These are phyloP conservation scores for Talaromyces verruculosus DNA, from an alignment of 2,329 filamentous ascomycete species.

Conservation along the genomic window DNA sequence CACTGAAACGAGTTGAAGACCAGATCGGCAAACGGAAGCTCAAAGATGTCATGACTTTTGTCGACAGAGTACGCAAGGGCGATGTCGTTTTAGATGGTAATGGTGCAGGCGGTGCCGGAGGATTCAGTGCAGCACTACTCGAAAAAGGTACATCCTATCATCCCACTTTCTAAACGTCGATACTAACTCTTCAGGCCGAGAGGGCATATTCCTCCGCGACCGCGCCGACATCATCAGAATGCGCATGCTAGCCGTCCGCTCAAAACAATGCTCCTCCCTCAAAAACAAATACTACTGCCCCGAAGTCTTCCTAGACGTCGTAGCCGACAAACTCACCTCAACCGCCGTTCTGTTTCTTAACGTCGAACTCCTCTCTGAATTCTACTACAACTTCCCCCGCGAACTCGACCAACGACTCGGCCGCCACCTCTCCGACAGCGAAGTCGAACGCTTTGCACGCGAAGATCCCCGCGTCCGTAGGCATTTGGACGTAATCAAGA, in stretches of 20 bases:
- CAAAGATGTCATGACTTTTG: conserved; percentile 83
- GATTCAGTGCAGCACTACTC: conserved; percentile 86
- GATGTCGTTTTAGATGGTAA: conserved; percentile 84
- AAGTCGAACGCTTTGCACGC: conserved; percentile 86
- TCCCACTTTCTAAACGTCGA: conserved; percentile 10
- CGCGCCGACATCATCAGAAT: conserved; percentile 87
- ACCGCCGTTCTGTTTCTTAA: conserved; percentile 97
- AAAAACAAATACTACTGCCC: conserved; percentile 97
- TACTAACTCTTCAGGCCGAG: conserved; percentile 63
- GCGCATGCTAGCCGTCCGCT: conserved; percentile 82
- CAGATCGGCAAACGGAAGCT: conserved; percentile 79
- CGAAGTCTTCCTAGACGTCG: conserved; percentile 95
- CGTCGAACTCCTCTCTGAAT: conserved; percentile 92
- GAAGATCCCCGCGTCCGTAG: conserved; percentile 88
- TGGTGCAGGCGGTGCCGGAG: conserved; percentile 79
- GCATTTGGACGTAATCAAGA: conserved; percentile 86
- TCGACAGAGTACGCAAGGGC: conserved; percentile 85
- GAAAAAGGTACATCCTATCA: conserved; percentile 64
- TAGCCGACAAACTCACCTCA: conserved; percentile 88
- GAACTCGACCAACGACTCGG: conserved; percentile 86
- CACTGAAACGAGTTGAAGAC: conserved; percentile 72
- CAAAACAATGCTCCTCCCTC: conserved; percentile 77
- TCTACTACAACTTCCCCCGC: conserved; percentile 95
- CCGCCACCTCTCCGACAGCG: conserved; percentile 70
- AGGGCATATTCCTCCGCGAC: conserved; percentile 91